phyloP scores from a whole-genome alignment of 75 land plant genomes.

The Azolla pinnata region DNA sequence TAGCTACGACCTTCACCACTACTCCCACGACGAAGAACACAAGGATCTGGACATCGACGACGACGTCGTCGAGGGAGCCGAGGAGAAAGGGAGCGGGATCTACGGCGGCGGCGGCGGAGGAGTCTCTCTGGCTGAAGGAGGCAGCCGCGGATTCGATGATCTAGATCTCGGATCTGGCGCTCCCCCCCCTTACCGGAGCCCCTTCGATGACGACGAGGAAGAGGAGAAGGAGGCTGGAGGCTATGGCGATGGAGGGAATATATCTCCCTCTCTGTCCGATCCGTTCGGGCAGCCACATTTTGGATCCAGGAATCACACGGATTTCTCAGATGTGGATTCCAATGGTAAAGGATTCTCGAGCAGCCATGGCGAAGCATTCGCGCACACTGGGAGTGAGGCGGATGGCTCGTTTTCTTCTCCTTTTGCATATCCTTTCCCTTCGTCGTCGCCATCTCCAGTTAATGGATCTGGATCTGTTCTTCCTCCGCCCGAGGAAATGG shows the following conservation, averaged over 20 bases:
- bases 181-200: constrained; percentile 10
- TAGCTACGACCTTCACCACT: no score
- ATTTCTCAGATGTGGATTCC: neutral
- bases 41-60: constrained; percentile 21
- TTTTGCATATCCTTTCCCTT: neutral
- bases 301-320: neutral
- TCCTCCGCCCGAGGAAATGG: constrained; percentile 53
- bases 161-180: constrained; percentile 4
- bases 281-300: constrained; percentile 14
- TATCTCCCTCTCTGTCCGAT: constrained; percentile 14
- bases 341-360: constrained; percentile 18
- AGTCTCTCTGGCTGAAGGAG: no score
- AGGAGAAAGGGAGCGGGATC: constrained; percentile 1
- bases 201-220: constrained; percentile 1
- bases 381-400: constrained; percentile 9
- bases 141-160: no score
- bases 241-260: no score
- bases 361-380: neutral
- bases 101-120: no score
- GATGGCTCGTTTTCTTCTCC: constrained; percentile 2
- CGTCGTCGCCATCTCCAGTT: neutral
- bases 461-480: constrained; percentile 36
- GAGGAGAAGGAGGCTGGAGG: constrained; percentile 6
- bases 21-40: constrained; percentile 39
- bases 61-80: neutral